Evolutionary conservation across 2,329 filamentous ascomycete genomes (phyloP), one percentile per base, ranked within the genome.

Genomic region (Aspergillus texensis): DNA sequence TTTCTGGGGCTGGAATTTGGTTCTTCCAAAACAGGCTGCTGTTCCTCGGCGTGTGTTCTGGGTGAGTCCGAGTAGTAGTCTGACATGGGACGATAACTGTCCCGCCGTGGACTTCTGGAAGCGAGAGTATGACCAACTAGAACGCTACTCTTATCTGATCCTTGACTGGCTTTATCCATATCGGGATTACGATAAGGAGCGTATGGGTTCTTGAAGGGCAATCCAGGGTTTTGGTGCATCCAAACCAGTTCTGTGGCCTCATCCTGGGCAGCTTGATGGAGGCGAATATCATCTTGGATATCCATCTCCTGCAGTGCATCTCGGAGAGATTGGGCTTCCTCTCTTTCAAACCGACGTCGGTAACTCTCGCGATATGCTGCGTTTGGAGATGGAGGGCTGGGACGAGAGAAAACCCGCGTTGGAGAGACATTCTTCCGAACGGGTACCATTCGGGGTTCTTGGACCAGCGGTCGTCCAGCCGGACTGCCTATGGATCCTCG

Each of bases 231-330:
- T 67, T 82, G 82, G 72, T 89, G 87, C 71, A 85, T 85, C 83
- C 84, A 86, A n/a, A 90, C 87, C 41, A 89, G 78, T 68, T 89
- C 85, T 0, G 85, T 85, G 14, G 88, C 88, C 72, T 90, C 88
- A 58, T 88, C 83, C 69, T 87, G 85, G 16, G 88, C 88, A 12
- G 84, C 84, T 32, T 79, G 74, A 68, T 87, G 85, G 28, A 89
- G 70, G 58, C 79, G 80, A 26, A 72, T 63, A 58, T 89, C 87
- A 50, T 86, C 82, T 28, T 85, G 77, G 26, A 87, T 67, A 68
- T 88, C 85, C 79, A 89, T 81, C 63, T 85, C 84, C 67, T 87
- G 82, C 69, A 89, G 76, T 16, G 86, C 86, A 62, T 83, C 79
- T 16, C 86, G 79, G 57, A 89, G 71, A 21, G 83, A 84, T 10